Evolutionary conservation across 2,329 filamentous ascomycete species (phyloP), one percentile per base, ranked within the genome.

Genomic region (Ceratocystis alfenasii): DNA sequence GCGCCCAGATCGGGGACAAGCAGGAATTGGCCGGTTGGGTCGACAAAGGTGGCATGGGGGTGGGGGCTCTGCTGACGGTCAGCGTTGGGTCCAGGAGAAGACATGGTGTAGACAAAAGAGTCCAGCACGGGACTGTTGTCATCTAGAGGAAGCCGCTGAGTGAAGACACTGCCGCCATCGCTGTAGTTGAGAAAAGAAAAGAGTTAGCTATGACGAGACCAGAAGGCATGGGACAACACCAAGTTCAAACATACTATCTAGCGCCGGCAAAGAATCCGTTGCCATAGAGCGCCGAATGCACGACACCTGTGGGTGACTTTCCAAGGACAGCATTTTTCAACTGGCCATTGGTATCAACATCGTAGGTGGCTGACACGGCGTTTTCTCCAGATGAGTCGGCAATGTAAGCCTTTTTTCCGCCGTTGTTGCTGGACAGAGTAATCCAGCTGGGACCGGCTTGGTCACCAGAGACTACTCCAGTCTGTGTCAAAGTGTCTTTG

Each of bases 21-120:
- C 25, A 83, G 70, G 70, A 77, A 83, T 46, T 75, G 71, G 12
- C 79, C 78, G 0, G 79, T 79, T 0, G 78, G 79, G 68, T 80
- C 81, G 10, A 75, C 72, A 69, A 80, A 76, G 4, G 77, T 77
- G 20, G 79, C 76, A 72, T 84, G 82, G 6, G 81, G 81, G 69
- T 84, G 82, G 5, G 81, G 76, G 4, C 76, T 77, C 66, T 83
- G 78, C 71, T 85, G 82, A n/a, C 82, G 78, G 36, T 70, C 72
- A 3, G 78, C 73, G 59, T 76, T 74, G 10, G 79, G 75, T 0
- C 80, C 80, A 0, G 75, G 74, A 7, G 70, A 69, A 1, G 74
- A 68, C 74, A 79, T 75, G 68, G 75, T 76, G 72, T 77, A 80
- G 46, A 74, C 72, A 62, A 77, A 69, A 67, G 73, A 74, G 67